Conservation (phyloP, 176 grass and related monocot species). For the Zoysia pacifica region DNA sequence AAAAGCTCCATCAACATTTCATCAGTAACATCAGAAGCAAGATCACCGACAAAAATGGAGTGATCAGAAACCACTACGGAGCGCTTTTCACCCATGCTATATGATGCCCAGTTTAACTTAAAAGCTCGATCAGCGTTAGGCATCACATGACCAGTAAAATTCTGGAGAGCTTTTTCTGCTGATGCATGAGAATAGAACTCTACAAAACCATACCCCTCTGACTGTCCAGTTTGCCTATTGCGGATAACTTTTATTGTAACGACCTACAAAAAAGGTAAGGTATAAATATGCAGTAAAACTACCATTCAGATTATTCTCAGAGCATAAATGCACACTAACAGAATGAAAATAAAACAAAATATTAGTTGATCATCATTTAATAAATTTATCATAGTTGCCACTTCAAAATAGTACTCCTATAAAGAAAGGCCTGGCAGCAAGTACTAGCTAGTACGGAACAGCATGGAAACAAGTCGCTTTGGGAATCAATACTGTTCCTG, state of each 20-base stretch:
- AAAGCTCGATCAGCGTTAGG: slow-evolving; percentile 64
- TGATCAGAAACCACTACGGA: slow-evolving; percentile 66
- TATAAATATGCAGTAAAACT: slow-evolving; percentile 16
- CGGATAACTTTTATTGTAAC: slow-evolving; percentile 72
- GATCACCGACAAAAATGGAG: slow-evolving; percentile 73
- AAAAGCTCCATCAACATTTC: slow-evolving; percentile 62
- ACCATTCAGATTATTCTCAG: background rate
- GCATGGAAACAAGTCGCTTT: background rate
- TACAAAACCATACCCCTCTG: slow-evolving; percentile 74
- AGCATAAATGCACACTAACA: slow-evolving; percentile 17
- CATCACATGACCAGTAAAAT: slow-evolving; percentile 62
- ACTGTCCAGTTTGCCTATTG: slow-evolving; percentile 69
- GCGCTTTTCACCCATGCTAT: slow-evolving; percentile 68
- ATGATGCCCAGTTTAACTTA: slow-evolving; percentile 76
- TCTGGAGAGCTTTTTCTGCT: slow-evolving; percentile 68
- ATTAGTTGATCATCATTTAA: background rate
- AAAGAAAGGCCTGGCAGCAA: background rate
- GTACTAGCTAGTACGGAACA: slow-evolving; percentile 15
- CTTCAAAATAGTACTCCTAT: background rate
- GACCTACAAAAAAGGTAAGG: slow-evolving; percentile 45
- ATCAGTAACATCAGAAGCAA: slow-evolving; percentile 71
- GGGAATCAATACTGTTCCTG: slow-evolving; percentile 17
- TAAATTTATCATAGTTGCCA: background rate
- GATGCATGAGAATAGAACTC: slow-evolving; percentile 62
- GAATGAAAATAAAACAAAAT: background rate